These are phyloP conservation scores for Aspergillus panamensis DNA, from an alignment of 495 filamentous ascomycete species.

Conservation along the genomic window DNA sequence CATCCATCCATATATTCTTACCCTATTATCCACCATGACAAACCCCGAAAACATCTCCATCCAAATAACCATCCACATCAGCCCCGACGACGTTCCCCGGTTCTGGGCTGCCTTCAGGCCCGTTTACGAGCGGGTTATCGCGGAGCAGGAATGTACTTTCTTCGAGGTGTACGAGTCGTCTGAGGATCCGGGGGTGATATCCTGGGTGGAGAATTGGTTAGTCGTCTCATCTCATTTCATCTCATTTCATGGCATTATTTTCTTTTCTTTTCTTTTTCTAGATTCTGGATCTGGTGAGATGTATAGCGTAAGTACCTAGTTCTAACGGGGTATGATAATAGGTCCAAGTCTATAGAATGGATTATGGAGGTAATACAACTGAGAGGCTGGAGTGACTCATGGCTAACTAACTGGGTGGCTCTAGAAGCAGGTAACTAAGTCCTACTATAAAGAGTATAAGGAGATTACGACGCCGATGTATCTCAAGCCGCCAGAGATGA, in stretches of 20 bases:
- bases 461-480: constrained; percentile 48
- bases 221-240: background rate
- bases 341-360: constrained; percentile 38
- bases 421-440: constrained; percentile 47
- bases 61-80: constrained; percentile 43
- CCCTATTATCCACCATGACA: background rate
- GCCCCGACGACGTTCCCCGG: constrained; percentile 36
- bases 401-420: constrained; percentile 15
- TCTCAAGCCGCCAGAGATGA: constrained; percentile 41
- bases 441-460: constrained; percentile 49
- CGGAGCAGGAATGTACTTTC: constrained; percentile 47
- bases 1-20: no score
- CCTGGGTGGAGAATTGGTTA: constrained; percentile 49
- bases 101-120: constrained; percentile 41
- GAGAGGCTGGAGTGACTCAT: no score
- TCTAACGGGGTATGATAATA: no score
- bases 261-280: no score
- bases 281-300: no score
- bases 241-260: no score
- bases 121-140: constrained; percentile 39
- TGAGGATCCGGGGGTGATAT: constrained; percentile 41
- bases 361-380: constrained; percentile 36
- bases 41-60: constrained; percentile 16
- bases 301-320: no score
- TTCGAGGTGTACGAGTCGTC: constrained; percentile 45